phyloP scores from a whole-genome alignment of 2,329 filamentous ascomycete species.

The Botryotinia convoluta region DNA sequence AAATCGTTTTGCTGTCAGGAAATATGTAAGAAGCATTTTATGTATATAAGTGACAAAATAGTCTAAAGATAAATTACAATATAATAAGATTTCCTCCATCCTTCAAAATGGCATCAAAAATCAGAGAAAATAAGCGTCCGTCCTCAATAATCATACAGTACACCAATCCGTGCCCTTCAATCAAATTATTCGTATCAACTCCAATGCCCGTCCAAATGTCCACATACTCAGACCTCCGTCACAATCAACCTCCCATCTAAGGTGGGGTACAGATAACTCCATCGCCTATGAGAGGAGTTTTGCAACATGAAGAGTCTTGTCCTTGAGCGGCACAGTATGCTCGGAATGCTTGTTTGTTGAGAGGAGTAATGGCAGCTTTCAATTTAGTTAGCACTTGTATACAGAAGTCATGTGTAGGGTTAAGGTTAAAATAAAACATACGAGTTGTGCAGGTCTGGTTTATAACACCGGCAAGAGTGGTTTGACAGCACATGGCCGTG shows the following conservation, averaged over 20 bases:
- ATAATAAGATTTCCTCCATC: background rate
- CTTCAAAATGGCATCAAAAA: background rate
- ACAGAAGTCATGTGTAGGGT: background rate
- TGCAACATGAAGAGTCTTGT: background rate
- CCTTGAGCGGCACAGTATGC: constrained; percentile 27
- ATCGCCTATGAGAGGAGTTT: background rate
- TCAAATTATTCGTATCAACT: background rate
- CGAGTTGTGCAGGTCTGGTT: constrained; percentile 56
- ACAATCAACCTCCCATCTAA: background rate
- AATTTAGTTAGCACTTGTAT: background rate
- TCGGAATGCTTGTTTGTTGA: constrained; percentile 43
- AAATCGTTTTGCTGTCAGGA: background rate
- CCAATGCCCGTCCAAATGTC: background rate
- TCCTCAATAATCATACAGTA: background rate
- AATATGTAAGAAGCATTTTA: background rate
- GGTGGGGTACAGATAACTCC: background rate
- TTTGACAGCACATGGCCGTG: constrained; percentile 57
- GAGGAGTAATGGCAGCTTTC: constrained; percentile 40
- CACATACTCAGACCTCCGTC: background rate
- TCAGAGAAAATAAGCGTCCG: background rate
- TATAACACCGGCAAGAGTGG: constrained; percentile 57
- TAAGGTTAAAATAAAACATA: constrained; percentile 40
- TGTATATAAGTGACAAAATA: background rate
- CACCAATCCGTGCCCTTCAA: background rate
- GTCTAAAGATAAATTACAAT: background rate